Evolutionary conservation across 1,139 yeast species (phyloP).

Genomic region (Blastobotrys malaysiensis): DNA sequence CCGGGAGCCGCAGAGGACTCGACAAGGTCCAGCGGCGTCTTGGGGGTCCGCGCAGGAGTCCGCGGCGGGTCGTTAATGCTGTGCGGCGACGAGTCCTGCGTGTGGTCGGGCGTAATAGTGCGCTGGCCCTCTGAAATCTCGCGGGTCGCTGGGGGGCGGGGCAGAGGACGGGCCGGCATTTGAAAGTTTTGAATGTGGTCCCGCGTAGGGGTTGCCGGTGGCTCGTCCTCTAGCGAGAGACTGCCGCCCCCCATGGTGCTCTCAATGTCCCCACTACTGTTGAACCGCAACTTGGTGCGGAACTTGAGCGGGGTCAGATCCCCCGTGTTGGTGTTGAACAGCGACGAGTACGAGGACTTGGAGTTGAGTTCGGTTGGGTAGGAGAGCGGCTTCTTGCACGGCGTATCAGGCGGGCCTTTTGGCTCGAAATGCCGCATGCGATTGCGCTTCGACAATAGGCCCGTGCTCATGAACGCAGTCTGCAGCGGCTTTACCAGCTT

Average conservation of each 20-base stretch:
- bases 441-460: constrained; percentile 66
- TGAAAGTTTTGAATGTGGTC: constrained; percentile 10
- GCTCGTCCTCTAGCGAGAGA: background rate
- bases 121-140: constrained; percentile 11
- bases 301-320: background rate
- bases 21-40: constrained; percentile 18
- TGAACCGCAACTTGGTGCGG: background rate
- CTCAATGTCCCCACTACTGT: constrained; percentile 5
- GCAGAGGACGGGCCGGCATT: constrained; percentile 4
- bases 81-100: background rate
- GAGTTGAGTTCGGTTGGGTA: constrained; percentile 3
- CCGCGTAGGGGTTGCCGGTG: constrained; percentile 23
- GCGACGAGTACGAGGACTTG: constrained; percentile 1
- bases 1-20: background rate
- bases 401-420: constrained; percentile 65
- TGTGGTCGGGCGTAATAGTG: constrained; percentile 3
- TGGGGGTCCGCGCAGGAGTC: constrained; percentile 29
- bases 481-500: constrained; percentile 77
- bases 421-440: constrained; percentile 29
- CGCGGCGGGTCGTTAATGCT: constrained; percentile 10
- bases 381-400: constrained; percentile 54
- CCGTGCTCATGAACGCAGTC: constrained; percentile 75
- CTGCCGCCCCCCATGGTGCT: constrained; percentile 8
- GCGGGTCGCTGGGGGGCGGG: constrained; percentile 6
- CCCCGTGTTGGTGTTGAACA: constrained; percentile 3